Evolutionary conservation across 2,329 filamentous ascomycete genomes (phyloP), one percentile per base, ranked within the genome.

Genomic region (Penicillium concentricum): DNA sequence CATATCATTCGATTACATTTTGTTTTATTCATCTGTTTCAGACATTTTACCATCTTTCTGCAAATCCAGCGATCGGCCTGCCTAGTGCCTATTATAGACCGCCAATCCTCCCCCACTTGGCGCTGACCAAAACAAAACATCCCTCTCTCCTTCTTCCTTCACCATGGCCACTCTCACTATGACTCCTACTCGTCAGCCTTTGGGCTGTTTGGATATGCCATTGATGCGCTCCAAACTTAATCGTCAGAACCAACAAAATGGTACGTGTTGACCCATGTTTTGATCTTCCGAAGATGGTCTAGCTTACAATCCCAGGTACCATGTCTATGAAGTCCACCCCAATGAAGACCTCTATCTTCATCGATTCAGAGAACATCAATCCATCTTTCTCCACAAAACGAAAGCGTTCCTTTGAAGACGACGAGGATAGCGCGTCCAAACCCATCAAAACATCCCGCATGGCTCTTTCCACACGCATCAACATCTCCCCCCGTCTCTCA

Each of bases 281-380:
- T 15, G 24, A 32, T 45, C 5, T 32, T 42, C 37, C 50, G 8
- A 26, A 28, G 24, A 46, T 39, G 16, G 12, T n/a, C 30, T 50
- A 53, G 44, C 59, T 60, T 46, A 66, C 22, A 51, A 44, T 35
- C 20, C 49, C 32, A 43, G 35, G 39, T 42, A n/a, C 37, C 45
- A 45, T 34, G 39, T 39, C 53, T n/a, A 20, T 46, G 34, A 56
- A 52, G 65, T 46, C 52, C 20, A 50, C 58, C 10, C 58, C 63
- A 34, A 50, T 56, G 45, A 64, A 66, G 50, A 58, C 20, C 50
- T 58, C 64, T 10, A 59, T 66, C 54, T 64, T 64, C 53, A 55
- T 63, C n/a, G 26, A 51, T 51, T 61, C 63, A 3, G 83, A 87
- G 71, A 87, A 87, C 65, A 74, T 84, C 56, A 83, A 86, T 58